phyloP scores from a whole-genome alignment of 371 early-diverging fungal species.

The Mucor indicus region DNA sequence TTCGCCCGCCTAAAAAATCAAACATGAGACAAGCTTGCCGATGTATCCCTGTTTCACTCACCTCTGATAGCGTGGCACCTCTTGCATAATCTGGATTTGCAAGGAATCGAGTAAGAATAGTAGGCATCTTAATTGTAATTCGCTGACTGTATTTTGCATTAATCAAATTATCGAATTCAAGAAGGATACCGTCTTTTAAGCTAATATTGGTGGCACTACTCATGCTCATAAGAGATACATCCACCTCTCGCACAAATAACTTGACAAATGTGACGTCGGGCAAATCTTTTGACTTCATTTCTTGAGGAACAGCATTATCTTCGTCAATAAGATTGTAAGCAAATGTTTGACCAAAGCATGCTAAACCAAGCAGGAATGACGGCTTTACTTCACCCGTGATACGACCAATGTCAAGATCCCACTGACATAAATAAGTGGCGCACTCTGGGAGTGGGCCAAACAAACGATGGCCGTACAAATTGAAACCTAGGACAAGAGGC shows the following conservation, averaged over 20 bases:
- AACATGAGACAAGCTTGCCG: neutral
- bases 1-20: slow-evolving; percentile 8
- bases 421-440: slow-evolving; percentile 70
- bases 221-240: slow-evolving; percentile 64
- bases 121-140: slow-evolving; percentile 60
- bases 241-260: slow-evolving; percentile 53
- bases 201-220: slow-evolving; percentile 55
- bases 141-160: slow-evolving; percentile 60
- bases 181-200: slow-evolving; percentile 54
- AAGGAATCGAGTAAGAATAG: slow-evolving; percentile 52
- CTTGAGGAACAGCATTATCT: slow-evolving; percentile 68
- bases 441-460: slow-evolving; percentile 76
- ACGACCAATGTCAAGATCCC: slow-evolving; percentile 66
- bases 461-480: slow-evolving; percentile 67
- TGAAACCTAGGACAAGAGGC: slow-evolving; percentile 37
- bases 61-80: neutral
- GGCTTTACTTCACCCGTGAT: slow-evolving; percentile 74
- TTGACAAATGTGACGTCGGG: slow-evolving; percentile 72
- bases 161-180: slow-evolving; percentile 68
- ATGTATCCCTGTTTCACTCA: no score
- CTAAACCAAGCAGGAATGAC: slow-evolving; percentile 56
- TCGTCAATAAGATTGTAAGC: slow-evolving; percentile 67
- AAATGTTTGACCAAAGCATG: slow-evolving; percentile 62
- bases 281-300: slow-evolving; percentile 39
- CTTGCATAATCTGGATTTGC: slow-evolving; percentile 43